Evolutionary conservation across 2,329 filamentous ascomycete species (phyloP).

Genomic region (Xylariaceae sp.): DNA sequence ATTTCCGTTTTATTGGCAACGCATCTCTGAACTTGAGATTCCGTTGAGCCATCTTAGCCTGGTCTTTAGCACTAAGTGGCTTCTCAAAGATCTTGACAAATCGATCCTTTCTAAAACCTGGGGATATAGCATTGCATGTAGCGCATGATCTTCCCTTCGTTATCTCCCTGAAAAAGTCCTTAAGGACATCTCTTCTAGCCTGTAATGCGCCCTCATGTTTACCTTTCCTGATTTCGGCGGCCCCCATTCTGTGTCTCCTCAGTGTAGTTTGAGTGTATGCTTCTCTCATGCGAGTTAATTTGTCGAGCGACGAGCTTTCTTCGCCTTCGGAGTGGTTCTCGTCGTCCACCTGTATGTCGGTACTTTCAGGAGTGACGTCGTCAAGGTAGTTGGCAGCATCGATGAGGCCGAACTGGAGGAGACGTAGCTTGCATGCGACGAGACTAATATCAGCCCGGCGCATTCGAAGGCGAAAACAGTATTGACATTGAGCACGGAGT

Average conservation of each 20-base stretch:
- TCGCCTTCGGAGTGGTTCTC: slow-evolving; percentile 68
- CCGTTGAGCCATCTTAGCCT: slow-evolving; percentile 72
- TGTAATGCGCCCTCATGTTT: slow-evolving; percentile 87
- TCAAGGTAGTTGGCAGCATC: slow-evolving; percentile 54
- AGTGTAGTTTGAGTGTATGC: slow-evolving; percentile 76
- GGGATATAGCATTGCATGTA: slow-evolving; percentile 70
- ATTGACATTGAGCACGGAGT: slow-evolving; percentile 83
- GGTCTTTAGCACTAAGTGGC: slow-evolving; percentile 72
- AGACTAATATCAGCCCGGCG: slow-evolving; percentile 75
- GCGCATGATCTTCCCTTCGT: slow-evolving; percentile 70
- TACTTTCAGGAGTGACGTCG: slow-evolving; percentile 40
- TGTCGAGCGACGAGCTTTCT: slow-evolving; percentile 56
- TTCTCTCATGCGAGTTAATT: slow-evolving; percentile 54
- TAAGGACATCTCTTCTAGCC: slow-evolving; percentile 73
- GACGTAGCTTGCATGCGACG: slow-evolving; percentile 80
- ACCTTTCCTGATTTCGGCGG: slow-evolving; percentile 55
- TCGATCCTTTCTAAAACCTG: slow-evolving; percentile 83
- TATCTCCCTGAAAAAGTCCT: slow-evolving; percentile 78
- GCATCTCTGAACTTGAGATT: slow-evolving; percentile 71
- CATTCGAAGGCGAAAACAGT: slow-evolving; percentile 86
- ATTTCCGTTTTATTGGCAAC: slow-evolving; percentile 55
- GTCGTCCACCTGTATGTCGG: slow-evolving; percentile 46
- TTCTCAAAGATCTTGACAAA: slow-evolving; percentile 95
- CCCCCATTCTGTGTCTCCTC: slow-evolving; percentile 56
- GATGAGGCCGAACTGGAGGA: slow-evolving; percentile 81